These are phyloP conservation scores for Sugiyamaella grinbergsii DNA, from an alignment of 1,139 yeast species.

Conservation along the genomic window DNA sequence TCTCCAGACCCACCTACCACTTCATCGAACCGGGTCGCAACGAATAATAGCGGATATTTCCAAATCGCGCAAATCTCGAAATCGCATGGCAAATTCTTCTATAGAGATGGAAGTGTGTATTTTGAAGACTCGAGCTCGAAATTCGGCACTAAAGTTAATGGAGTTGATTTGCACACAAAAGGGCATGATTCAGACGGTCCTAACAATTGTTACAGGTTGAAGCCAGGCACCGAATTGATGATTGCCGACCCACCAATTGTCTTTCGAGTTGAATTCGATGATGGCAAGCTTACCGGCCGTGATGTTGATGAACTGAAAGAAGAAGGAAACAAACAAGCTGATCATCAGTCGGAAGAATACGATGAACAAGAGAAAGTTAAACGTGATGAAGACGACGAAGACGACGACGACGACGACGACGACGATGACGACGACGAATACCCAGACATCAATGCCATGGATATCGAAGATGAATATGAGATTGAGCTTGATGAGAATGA, in stretches of 20 bases:
- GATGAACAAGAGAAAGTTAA: conserved; percentile 23
- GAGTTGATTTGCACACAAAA: conserved; percentile 5
- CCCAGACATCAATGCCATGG: not conserved
- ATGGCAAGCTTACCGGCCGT: conserved; percentile 21
- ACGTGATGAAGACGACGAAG: conserved; percentile 8
- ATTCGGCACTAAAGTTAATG: conserved; percentile 27
- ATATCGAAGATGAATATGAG: conserved; percentile 1
- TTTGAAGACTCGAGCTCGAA: conserved; percentile 28
- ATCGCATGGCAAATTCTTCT: conserved; percentile 28
- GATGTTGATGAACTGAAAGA: conserved; percentile 11
- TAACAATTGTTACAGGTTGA: not conserved
- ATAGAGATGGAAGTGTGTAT: conserved; percentile 21
- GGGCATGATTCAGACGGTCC: conserved; percentile 1
- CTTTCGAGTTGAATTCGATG: conserved; percentile 4
- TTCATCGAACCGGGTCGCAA: conserved; percentile 12
- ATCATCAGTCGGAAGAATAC: conserved; percentile 13
- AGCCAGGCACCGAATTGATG: not conserved
- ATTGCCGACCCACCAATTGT: not conserved
- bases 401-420: not conserved
- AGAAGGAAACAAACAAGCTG: not conserved
- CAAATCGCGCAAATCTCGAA: conserved; percentile 29
- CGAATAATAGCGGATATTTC: conserved; percentile 27
- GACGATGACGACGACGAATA: not conserved
- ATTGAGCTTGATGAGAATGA: conserved; percentile 4
- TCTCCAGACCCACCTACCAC: not conserved